These are phyloP conservation scores for Alternaria tenuissima DNA, from an alignment of 2,329 filamentous ascomycete genomes.

Conservation along the genomic window DNA sequence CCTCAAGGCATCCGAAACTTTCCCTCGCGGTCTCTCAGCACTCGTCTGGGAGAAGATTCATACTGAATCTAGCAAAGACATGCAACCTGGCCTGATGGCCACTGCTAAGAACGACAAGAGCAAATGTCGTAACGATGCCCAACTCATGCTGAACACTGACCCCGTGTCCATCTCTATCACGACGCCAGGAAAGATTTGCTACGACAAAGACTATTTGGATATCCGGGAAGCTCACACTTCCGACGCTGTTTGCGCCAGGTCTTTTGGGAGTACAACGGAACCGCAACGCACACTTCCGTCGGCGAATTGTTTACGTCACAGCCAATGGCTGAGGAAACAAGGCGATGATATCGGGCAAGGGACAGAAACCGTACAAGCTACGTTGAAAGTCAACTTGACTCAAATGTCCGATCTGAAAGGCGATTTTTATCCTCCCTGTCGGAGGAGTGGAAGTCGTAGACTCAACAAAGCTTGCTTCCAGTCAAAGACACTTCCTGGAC, in stretches of 20 bases:
- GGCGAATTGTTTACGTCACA: conserved; percentile 22
- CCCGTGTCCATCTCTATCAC: not conserved
- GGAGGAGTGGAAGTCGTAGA: not conserved
- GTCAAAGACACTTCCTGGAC: not conserved
- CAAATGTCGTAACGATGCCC: not conserved
- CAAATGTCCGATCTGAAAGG: too few relatives aligned
- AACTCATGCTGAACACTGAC: not conserved
- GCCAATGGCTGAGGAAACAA: conserved; percentile 36
- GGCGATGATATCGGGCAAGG: conserved; percentile 25
- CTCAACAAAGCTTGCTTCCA: conserved; percentile 12
- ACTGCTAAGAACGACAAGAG: not conserved
- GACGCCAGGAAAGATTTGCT: not conserved
- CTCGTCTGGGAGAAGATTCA: conserved; percentile 51
- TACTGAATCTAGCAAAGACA: conserved; percentile 18
- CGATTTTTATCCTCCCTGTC: too few relatives aligned
- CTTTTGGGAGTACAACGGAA: not conserved
- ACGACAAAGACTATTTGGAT: not conserved
- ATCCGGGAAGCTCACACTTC: not conserved
- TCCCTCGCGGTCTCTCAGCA: conserved; percentile 44
- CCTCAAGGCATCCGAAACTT: conserved; percentile 49
- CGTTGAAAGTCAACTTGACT: not conserved
- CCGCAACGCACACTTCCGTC: not conserved
- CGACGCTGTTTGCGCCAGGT: not conserved
- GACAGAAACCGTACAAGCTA: conserved; percentile 25
- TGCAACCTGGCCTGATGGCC: not conserved